A percentile compares a stretch with the other conserved stretches of the same genome.
These are phyloP conservation scores for Phytophthora pinifolia DNA, from an alignment of 352 stramenopile genomes.

Conservation along the genomic window DNA sequence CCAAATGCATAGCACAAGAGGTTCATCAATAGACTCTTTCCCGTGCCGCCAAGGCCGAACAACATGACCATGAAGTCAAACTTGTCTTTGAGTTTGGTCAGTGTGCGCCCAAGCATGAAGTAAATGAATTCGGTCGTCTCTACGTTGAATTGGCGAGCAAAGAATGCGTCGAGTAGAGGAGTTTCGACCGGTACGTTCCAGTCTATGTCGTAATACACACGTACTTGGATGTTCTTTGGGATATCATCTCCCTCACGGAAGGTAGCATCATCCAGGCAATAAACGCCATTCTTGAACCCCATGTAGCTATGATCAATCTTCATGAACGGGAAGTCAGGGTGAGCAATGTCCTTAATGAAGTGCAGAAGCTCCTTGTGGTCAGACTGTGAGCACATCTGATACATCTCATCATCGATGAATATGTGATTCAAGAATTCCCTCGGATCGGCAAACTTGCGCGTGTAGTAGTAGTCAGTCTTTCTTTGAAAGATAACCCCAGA, in stretches of 20 bases:
- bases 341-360: slow-evolving; percentile 2
- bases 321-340: background rate
- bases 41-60: background rate
- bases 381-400: background rate
- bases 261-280: background rate
- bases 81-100: background rate
- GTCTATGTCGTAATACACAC: background rate
- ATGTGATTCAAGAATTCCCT: background rate
- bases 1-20: background rate
- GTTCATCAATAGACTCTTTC: background rate
- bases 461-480: background rate
- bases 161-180: background rate
- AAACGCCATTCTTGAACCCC: background rate
- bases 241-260: background rate
- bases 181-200: background rate
- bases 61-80: slow-evolving; percentile 8
- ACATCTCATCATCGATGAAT: background rate
- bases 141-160: background rate
- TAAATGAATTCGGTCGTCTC: slow-evolving; percentile 1
- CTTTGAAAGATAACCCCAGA: background rate
- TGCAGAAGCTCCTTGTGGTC: slow-evolving; percentile 1
- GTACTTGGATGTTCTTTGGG: background rate
- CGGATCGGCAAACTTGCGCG: background rate
- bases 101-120: background rate
- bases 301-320: slow-evolving; percentile 1